Conservation (phyloP, 768 basidiomycete species). For the Tulasnella sp. region DNA sequence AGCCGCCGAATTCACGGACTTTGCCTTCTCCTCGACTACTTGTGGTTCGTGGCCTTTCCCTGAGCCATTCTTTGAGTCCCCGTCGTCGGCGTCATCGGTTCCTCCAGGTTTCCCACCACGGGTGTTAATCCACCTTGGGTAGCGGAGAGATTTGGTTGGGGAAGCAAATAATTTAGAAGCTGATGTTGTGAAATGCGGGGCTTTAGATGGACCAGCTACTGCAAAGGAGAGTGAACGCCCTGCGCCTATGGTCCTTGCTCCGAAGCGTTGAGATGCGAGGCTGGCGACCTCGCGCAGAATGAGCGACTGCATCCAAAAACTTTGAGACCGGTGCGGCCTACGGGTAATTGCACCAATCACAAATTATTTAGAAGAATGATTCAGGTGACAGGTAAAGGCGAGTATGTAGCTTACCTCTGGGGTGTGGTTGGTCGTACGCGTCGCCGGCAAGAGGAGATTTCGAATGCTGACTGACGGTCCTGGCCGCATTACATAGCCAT, state of each 20-base stretch:
- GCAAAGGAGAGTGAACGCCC: slow-evolving; percentile 23
- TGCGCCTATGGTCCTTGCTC: slow-evolving; percentile 8
- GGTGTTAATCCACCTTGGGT: slow-evolving; percentile 41
- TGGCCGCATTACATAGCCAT: slow-evolving; percentile 2
- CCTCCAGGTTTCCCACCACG: slow-evolving; percentile 29
- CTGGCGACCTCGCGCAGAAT: slow-evolving; percentile 17
- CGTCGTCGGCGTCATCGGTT: slow-evolving; percentile 22
- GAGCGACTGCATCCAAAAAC: slow-evolving; percentile 21
- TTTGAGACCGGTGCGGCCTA: slow-evolving; percentile 10
- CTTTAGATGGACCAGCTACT: slow-evolving; percentile 20
- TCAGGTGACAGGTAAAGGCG: not conserved
- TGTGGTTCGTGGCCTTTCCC: slow-evolving; percentile 25
- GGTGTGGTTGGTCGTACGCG: slow-evolving; percentile 15
- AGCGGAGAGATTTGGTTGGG: slow-evolving; percentile 31
- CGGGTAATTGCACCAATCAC: not conserved
- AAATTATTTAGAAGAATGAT: not conserved
- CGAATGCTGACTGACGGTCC: slow-evolving; percentile 17
- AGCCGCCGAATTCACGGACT: slow-evolving; percentile 34
- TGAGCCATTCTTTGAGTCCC: slow-evolving; percentile 28
- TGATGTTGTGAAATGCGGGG: slow-evolving; percentile 17
- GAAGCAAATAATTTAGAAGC: slow-evolving; percentile 13
- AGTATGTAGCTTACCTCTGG: not conserved
- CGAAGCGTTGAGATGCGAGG: not conserved
- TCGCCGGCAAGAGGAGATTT: slow-evolving; percentile 17
- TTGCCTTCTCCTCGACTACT: not conserved